phyloP scores from a whole-genome alignment of 495 filamentous ascomycete species.

The Xylaria grammica region DNA sequence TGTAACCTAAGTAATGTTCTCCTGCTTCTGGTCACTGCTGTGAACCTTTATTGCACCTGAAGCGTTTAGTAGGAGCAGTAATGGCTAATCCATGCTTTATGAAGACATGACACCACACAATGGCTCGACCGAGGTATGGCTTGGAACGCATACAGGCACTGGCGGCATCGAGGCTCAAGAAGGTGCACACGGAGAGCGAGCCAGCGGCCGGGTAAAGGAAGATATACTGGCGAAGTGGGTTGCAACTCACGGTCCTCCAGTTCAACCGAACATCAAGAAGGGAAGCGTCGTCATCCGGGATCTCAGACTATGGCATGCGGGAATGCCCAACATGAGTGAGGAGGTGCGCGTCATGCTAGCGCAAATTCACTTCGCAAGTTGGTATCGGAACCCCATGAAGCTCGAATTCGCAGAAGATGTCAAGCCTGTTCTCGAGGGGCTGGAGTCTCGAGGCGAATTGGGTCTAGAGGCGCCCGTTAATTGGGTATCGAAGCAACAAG shows the following conservation, averaged over 20 bases:
- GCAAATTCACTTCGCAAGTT: slow-evolving; percentile 56
- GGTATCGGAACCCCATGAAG: slow-evolving; percentile 58
- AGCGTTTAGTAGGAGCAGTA: neutral
- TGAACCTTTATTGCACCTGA: neutral
- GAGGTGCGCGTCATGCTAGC: slow-evolving; percentile 62
- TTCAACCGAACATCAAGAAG: slow-evolving; percentile 57
- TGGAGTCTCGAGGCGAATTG: slow-evolving; percentile 31
- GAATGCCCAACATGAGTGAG: slow-evolving; percentile 60
- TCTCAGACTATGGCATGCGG: slow-evolving; percentile 65
- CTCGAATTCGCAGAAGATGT: slow-evolving; percentile 55
- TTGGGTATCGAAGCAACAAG: slow-evolving; percentile 44
- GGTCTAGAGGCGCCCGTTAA: slow-evolving; percentile 51
- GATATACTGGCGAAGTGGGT: slow-evolving; percentile 47
- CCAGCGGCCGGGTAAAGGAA: slow-evolving; percentile 53
- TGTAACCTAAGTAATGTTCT: neutral
- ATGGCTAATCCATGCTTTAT: neutral
- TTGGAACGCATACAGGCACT: slow-evolving; percentile 57
- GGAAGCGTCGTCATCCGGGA: slow-evolving; percentile 61
- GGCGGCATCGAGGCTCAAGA: slow-evolving; percentile 48
- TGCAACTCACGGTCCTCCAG: slow-evolving; percentile 44
- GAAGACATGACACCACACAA: slow-evolving; percentile 55
- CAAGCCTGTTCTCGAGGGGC: slow-evolving; percentile 40
- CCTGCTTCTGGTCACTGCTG: neutral
- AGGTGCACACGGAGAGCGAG: slow-evolving; percentile 47
- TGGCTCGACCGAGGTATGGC: slow-evolving; percentile 65